phyloP scores from a whole-genome alignment of 2,329 filamentous ascomycete species.

The Aureobasidium melanogenum region DNA sequence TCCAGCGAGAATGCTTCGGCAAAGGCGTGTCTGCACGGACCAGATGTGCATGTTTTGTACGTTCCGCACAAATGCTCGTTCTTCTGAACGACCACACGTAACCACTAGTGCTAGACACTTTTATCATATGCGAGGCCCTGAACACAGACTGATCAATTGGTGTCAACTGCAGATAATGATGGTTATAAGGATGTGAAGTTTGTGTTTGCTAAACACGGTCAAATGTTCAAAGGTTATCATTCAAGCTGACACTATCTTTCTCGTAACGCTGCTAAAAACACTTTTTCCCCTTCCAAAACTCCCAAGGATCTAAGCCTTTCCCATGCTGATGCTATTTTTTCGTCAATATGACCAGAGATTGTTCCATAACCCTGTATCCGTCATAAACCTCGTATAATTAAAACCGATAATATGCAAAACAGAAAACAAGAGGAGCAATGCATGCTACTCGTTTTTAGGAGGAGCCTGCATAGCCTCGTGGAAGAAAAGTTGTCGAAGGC shows the following conservation, averaged over 20 bases:
- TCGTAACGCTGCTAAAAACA: background rate
- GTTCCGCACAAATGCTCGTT: background rate
- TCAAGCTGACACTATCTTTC: background rate
- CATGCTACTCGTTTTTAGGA: conserved; percentile 8
- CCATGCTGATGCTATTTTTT: background rate
- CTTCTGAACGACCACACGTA: background rate
- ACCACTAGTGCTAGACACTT: background rate
- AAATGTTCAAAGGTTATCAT: background rate
- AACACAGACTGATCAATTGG: background rate
- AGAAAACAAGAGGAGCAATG: background rate
- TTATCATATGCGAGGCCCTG: too few species aligned
- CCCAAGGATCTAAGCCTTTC: background rate
- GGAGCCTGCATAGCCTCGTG: conserved; percentile 26
- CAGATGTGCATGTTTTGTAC: background rate
- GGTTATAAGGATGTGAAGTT: too few species aligned
- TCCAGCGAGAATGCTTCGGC: background rate
- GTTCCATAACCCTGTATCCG: background rate
- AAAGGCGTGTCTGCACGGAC: background rate
- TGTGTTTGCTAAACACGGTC: background rate
- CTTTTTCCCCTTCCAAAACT: background rate
- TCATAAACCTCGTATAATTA: background rate
- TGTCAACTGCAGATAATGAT: too few species aligned
- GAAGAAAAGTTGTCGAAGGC: conserved; percentile 26
- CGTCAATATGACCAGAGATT: background rate
- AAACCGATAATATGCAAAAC: background rate